phyloP scores from a whole-genome alignment of 2,329 filamentous ascomycete genomes.

The Madurella fahalii region DNA sequence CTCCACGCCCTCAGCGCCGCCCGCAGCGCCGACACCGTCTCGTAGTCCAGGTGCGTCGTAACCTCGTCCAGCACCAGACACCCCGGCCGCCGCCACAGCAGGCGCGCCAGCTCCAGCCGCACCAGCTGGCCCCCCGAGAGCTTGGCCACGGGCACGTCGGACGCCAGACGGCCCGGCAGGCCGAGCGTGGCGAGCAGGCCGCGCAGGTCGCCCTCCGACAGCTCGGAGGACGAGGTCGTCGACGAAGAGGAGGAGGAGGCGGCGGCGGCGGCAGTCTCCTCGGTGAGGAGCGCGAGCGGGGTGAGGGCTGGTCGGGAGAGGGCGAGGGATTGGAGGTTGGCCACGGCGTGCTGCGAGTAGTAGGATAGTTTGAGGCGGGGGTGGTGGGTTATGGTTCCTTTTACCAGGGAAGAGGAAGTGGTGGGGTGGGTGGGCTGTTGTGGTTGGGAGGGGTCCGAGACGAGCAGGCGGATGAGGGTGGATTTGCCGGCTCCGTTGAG shows the following conservation, averaged over 20 bases:
- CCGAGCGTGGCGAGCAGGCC: constrained; percentile 65
- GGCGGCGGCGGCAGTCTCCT: constrained; percentile 53
- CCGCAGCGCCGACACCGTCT: constrained; percentile 70
- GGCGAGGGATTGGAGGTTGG: constrained; percentile 58
- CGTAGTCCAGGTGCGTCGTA: constrained; percentile 79
- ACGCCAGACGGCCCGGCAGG: constrained; percentile 64
- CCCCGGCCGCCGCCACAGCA: constrained; percentile 67
- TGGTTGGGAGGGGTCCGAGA: constrained; percentile 35
- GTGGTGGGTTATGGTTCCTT: constrained; percentile 62
- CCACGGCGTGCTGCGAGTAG: constrained; percentile 77
- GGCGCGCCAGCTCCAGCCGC: constrained; percentile 58
- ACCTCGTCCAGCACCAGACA: constrained; percentile 75
- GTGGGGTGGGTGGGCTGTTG: background rate
- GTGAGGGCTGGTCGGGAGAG: constrained; percentile 51
- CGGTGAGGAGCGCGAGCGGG: constrained; percentile 59
- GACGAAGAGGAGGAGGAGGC: no score
- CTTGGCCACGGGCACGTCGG: constrained; percentile 67
- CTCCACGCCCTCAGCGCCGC: constrained; percentile 63
- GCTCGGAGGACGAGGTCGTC: constrained; percentile 24
- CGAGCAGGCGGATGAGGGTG: constrained; percentile 68
- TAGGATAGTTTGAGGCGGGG: constrained; percentile 67
- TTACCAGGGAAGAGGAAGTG: constrained; percentile 34
- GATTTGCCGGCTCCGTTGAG: constrained; percentile 81
- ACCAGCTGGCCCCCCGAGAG: constrained; percentile 79
- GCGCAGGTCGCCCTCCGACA: constrained; percentile 61